These are phyloP conservation scores for Trichoderma brevicompactum DNA, from an alignment of 2,329 filamentous ascomycete genomes.

Conservation along the genomic window DNA sequence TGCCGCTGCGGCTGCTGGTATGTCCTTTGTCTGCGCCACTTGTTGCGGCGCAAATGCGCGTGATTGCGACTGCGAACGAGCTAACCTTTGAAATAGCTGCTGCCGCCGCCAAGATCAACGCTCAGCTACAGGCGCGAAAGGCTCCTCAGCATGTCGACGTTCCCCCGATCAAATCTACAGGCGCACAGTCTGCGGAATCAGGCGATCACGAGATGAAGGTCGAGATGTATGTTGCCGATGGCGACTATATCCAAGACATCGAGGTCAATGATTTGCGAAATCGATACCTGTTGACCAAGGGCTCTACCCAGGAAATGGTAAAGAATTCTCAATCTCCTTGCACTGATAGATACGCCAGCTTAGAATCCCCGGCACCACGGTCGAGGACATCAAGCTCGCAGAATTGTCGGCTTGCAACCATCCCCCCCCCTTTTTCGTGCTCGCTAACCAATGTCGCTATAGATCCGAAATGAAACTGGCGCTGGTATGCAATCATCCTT, in stretches of 20 bases:
- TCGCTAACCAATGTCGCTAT: slow-evolving; percentile 91
- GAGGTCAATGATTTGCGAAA: slow-evolving; percentile 98
- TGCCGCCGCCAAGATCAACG: slow-evolving; percentile 86
- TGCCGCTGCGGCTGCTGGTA: slow-evolving; percentile 79
- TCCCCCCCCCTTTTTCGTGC: slow-evolving; percentile 72
- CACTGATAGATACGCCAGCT: slow-evolving; percentile 41
- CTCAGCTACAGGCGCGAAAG: slow-evolving; percentile 81
- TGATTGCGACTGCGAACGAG: background rate
- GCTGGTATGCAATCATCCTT: slow-evolving; percentile 79
- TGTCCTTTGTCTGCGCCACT: slow-evolving; percentile 33
- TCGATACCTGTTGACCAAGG: slow-evolving; percentile 95
- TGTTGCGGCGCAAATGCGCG: slow-evolving; percentile 13
- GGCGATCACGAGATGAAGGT: slow-evolving; percentile 68
- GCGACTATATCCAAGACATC: slow-evolving; percentile 98
- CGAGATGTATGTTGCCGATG: slow-evolving; percentile 92
- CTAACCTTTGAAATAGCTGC: slow-evolving; percentile 62
- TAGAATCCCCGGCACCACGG: slow-evolving; percentile 48
- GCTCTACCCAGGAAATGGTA: slow-evolving; percentile 99
- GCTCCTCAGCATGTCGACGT: slow-evolving; percentile 90
- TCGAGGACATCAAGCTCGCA: slow-evolving; percentile 72
- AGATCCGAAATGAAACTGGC: slow-evolving; percentile 99
- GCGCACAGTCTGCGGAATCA: slow-evolving; percentile 47
- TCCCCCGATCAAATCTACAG: slow-evolving; percentile 70
- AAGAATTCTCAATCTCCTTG: slow-evolving; percentile 64
- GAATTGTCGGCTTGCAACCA: slow-evolving; percentile 66